Conservation (phyloP, 2,329 filamentous ascomycete genomes). For the Dactylellina drechsleri region DNA sequence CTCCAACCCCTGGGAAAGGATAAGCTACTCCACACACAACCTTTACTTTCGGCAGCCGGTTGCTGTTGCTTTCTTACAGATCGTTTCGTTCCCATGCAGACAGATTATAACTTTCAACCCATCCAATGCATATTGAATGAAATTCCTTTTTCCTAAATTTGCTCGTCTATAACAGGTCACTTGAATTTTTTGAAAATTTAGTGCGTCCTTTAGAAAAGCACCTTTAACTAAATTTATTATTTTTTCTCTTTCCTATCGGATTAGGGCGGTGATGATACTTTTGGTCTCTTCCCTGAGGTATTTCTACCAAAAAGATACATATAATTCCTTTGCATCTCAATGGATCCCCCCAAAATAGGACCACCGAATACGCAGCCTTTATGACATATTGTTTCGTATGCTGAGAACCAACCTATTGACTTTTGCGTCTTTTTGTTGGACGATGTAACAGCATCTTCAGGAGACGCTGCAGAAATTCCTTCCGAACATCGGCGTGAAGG, state of each 20-base stretch:
- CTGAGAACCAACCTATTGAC: constrained; percentile 22
- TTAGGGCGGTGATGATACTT: constrained; percentile 80
- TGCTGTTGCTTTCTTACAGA: constrained; percentile 11
- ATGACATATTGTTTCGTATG: constrained; percentile 23
- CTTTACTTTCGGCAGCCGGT: constrained; percentile 37
- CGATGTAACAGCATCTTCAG: constrained; percentile 67
- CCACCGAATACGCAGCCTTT: not conserved
- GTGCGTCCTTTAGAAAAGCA: constrained; percentile 42
- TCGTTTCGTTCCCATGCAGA: constrained; percentile 20
- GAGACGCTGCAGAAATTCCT: constrained; percentile 72
- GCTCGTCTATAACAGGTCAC: constrained; percentile 11
- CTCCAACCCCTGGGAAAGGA: constrained; percentile 32
- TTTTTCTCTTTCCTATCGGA: constrained; percentile 49
- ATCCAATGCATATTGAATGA: constrained; percentile 16
- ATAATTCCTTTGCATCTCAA: constrained; percentile 14
- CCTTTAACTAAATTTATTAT: constrained; percentile 31
- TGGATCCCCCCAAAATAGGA: constrained; percentile 30
- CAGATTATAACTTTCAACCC: constrained; percentile 16
- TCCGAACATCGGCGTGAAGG: constrained; percentile 74
- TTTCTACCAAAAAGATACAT: constrained; percentile 48
- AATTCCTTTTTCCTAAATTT: constrained; percentile 13
- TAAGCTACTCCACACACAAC: constrained; percentile 45
- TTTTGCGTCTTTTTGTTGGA: constrained; percentile 16
- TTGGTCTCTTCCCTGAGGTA: constrained; percentile 75
- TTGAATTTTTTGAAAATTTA: constrained; percentile 23